Percentiles rank a stretch among this genome's conserved stretches.
Evolutionary conservation across 768 basidiomycete genomes (phyloP).

Genomic region (Sistotremastrum suecicum): DNA sequence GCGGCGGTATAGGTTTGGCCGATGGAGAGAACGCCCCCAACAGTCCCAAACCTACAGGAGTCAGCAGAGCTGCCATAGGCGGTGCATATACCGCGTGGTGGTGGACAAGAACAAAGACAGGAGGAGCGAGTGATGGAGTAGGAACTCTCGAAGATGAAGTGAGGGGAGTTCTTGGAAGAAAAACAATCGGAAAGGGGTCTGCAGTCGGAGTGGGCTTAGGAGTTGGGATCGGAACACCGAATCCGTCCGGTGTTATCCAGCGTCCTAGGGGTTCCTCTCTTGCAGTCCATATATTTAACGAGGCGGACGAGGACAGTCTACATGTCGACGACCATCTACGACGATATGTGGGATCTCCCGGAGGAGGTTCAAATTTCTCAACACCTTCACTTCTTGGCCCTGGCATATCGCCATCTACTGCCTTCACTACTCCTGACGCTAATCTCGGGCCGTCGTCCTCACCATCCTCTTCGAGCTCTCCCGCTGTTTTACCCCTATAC

Average conservation of each 20-base stretch:
- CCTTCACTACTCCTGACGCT: constrained; percentile 48
- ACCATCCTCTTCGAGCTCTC: constrained; percentile 4
- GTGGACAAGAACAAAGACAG: constrained; percentile 65
- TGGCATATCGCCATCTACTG: constrained; percentile 31
- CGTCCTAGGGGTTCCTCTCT: too few species aligned
- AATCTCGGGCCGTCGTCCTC: constrained; percentile 10
- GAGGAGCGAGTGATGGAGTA: constrained; percentile 48
- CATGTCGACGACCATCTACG: constrained; percentile 8
- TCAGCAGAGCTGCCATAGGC: constrained; percentile 56
- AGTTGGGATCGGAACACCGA: too few species aligned
- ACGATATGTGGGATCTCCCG: too few species aligned
- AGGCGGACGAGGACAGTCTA: constrained; percentile 43
- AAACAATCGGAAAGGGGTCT: too few species aligned
- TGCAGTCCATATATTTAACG: not conserved
- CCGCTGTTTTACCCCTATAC: not conserved
- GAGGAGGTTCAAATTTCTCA: constrained; percentile 1
- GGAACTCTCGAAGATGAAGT: not conserved
- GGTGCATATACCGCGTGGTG: constrained; percentile 71
- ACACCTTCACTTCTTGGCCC: constrained; percentile 18
- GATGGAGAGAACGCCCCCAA: constrained; percentile 23
- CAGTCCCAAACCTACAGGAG: constrained; percentile 55
- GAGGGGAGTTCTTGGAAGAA: too few species aligned
- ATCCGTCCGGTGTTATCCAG: too few species aligned
- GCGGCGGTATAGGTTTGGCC: not conserved
- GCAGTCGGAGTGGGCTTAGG: too few species aligned